phyloP scores from a whole-genome alignment of 495 filamentous ascomycete species.

The Parachaetomium inaequale region DNA sequence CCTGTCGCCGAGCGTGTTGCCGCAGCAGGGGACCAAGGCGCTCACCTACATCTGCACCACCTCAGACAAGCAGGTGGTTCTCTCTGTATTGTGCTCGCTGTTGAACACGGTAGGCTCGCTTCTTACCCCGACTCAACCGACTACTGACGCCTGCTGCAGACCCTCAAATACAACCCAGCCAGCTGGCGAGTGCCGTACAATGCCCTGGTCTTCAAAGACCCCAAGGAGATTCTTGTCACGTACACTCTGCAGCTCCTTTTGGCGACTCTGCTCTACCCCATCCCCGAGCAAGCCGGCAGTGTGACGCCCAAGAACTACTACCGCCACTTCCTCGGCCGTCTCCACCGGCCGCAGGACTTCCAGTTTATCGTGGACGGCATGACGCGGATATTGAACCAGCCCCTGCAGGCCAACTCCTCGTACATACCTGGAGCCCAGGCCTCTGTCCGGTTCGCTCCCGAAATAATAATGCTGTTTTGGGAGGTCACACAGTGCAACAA shows the following conservation, averaged over 20 bases:
- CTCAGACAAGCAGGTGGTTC: conserved; percentile 84
- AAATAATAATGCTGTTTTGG: conserved; percentile 98
- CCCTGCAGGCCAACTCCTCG: conserved; percentile 78
- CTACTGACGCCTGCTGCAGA: conserved; percentile 48
- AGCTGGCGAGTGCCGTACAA: conserved; percentile 95
- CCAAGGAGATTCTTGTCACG: conserved; percentile 86
- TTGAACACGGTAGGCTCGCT: conserved; percentile 77
- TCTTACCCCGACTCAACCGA: background rate
- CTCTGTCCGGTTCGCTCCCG: conserved; percentile 81
- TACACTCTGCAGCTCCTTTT: conserved; percentile 92
- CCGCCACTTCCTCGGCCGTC: conserved; percentile 82
- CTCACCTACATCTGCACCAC: conserved; percentile 85
- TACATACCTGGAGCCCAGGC: conserved; percentile 87
- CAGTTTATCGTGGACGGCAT: conserved; percentile 97
- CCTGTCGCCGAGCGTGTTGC: conserved; percentile 75
- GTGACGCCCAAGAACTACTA: conserved; percentile 76
- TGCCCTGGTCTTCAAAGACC: conserved; percentile 87
- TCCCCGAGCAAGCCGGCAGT: conserved; percentile 68
- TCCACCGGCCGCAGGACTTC: conserved; percentile 95
- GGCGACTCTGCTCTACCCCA: conserved; percentile 80
- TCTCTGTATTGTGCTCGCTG: conserved; percentile 85
- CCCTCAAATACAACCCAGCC: conserved; percentile 94
- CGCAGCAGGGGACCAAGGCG: conserved; percentile 79
- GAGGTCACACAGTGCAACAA: conserved; percentile 97
- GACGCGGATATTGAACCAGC: conserved; percentile 88